A percentile compares a stretch with the other conserved stretches of the same genome.
phyloP scores from a whole-genome alignment of 2,329 filamentous ascomycete species.

The Ophiostoma triangulosporum region DNA sequence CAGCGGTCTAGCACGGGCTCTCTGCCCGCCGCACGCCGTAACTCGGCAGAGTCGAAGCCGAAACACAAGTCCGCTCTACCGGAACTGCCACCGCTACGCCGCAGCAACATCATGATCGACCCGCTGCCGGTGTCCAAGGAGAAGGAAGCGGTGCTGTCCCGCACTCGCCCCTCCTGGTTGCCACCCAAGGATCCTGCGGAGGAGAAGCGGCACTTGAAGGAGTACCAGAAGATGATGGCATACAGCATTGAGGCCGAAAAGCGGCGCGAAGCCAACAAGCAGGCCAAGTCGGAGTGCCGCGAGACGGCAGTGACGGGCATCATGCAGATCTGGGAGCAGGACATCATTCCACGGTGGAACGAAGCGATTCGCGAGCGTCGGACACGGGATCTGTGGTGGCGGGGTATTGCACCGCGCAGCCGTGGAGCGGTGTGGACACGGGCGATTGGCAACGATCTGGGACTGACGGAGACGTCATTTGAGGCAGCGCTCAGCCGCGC shows the following conservation, averaged over 20 bases:
- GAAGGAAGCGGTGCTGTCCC: conserved; percentile 69
- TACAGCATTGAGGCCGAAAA: conserved; percentile 46
- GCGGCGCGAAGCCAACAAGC: conserved; percentile 39
- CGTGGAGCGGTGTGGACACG: conserved; percentile 56
- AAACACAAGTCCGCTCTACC: conserved; percentile 54
- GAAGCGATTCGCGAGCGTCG: conserved; percentile 53
- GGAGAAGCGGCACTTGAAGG: conserved; percentile 74
- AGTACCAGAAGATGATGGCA: conserved; percentile 75
- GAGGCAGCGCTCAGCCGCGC: conserved; percentile 57
- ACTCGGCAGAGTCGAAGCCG: conserved; percentile 29
- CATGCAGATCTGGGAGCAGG: conserved; percentile 58
- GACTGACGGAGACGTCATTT: conserved; percentile 53
- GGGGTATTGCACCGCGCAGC: conserved; percentile 57
- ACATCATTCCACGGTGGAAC: conserved; percentile 65
- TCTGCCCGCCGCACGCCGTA: conserved; percentile 23
- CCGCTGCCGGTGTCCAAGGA: conserved; percentile 74
- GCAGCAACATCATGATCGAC: conserved; percentile 71
- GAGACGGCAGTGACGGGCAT: conserved; percentile 41
- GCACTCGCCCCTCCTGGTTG: conserved; percentile 72
- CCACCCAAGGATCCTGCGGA: conserved; percentile 82
- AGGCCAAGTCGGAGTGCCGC: conserved; percentile 36
- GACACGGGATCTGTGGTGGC: conserved; percentile 72
- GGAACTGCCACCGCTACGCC: conserved; percentile 54
- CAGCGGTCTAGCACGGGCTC: conserved; percentile 25
- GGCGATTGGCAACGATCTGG: conserved; percentile 62